These are phyloP conservation scores for Xerocomellus amylosporus DNA, from an alignment of 768 basidiomycete genomes.

Conservation along the genomic window DNA sequence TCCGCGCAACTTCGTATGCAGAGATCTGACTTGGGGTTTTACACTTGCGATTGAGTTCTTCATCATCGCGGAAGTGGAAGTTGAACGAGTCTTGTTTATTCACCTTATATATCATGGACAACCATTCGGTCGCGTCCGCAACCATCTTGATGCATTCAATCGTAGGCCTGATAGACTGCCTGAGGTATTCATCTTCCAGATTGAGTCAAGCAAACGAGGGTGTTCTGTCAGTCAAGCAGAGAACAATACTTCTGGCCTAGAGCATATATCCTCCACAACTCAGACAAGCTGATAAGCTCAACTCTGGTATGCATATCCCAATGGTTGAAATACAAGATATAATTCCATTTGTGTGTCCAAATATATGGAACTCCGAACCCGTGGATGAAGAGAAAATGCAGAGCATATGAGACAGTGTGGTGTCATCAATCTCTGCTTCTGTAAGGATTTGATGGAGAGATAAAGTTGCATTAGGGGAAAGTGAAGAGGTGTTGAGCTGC, in stretches of 20 bases:
- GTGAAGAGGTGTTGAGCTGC: slow-evolving; percentile 83
- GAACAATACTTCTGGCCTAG: slow-evolving; percentile 90
- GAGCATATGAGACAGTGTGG: slow-evolving; percentile 77
- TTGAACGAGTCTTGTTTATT: slow-evolving; percentile 60
- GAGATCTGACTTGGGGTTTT: slow-evolving; percentile 85
- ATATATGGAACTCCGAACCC: slow-evolving; percentile 94
- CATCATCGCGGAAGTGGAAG: slow-evolving; percentile 71
- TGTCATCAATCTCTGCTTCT: slow-evolving; percentile 71
- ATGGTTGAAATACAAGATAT: slow-evolving; percentile 79
- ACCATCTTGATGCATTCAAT: slow-evolving; percentile 85
- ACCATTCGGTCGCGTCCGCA: slow-evolving; percentile 89
- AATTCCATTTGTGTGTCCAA: slow-evolving; percentile 90
- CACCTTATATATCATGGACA: slow-evolving; percentile 79
- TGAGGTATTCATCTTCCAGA: slow-evolving; percentile 72
- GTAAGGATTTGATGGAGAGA: slow-evolving; percentile 62
- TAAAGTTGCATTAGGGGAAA: slow-evolving; percentile 64
- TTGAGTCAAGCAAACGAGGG: slow-evolving; percentile 61
- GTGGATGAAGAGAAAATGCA: slow-evolving; percentile 81
- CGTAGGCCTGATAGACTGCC: slow-evolving; percentile 60
- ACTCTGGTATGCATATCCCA: slow-evolving; percentile 56
- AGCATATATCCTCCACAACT: slow-evolving; percentile 87
- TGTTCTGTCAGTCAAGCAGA: slow-evolving; percentile 67
- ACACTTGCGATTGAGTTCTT: slow-evolving; percentile 54
- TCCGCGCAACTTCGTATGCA: slow-evolving; percentile 81
- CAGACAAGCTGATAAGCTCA: slow-evolving; percentile 71